These are phyloP conservation scores for Podosphaera aphanis DNA, from an alignment of 2,329 filamentous ascomycete species.

Conservation along the genomic window DNA sequence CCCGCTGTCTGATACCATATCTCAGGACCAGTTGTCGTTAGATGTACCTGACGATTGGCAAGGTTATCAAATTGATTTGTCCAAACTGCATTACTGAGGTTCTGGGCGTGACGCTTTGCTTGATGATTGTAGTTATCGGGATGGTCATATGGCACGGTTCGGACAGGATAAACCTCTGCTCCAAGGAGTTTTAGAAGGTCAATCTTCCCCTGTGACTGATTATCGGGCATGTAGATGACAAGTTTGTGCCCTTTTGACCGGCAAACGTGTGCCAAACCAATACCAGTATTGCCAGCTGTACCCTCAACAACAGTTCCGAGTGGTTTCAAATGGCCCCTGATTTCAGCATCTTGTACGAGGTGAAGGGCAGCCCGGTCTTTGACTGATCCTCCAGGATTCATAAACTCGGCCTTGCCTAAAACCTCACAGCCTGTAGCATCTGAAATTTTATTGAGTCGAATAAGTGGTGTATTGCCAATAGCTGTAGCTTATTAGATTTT, in stretches of 20 bases:
- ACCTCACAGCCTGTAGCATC: constrained; percentile 81
- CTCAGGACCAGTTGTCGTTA: constrained; percentile 91
- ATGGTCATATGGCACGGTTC: constrained; percentile 86
- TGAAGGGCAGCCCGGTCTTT: constrained; percentile 93
- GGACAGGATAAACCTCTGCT: constrained; percentile 87
- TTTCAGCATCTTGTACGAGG: constrained; percentile 75
- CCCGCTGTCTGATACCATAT: constrained; percentile 86
- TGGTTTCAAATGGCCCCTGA: constrained; percentile 54
- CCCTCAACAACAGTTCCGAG: constrained; percentile 93
- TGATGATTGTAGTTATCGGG: constrained; percentile 97
- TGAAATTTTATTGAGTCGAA: constrained; percentile 70
- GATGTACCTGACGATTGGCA: constrained; percentile 79
- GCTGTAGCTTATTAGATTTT: constrained; percentile 27
- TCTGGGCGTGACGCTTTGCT: constrained; percentile 55
- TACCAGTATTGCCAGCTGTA: constrained; percentile 92
- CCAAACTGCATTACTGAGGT: constrained; percentile 65
- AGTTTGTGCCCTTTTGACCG: constrained; percentile 76
- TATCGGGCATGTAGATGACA: constrained; percentile 99
- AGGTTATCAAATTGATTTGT: constrained; percentile 98
- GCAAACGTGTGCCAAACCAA: constrained; percentile 91
- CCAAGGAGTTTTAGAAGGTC: constrained; percentile 76
- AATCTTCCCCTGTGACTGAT: constrained; percentile 93
- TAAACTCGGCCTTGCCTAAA: constrained; percentile 93
- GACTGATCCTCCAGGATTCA: constrained; percentile 88
- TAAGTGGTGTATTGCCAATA: constrained; percentile 91